Conservation (phyloP, 495 filamentous ascomycete genomes). For the Entonaema liquescens region DNA sequence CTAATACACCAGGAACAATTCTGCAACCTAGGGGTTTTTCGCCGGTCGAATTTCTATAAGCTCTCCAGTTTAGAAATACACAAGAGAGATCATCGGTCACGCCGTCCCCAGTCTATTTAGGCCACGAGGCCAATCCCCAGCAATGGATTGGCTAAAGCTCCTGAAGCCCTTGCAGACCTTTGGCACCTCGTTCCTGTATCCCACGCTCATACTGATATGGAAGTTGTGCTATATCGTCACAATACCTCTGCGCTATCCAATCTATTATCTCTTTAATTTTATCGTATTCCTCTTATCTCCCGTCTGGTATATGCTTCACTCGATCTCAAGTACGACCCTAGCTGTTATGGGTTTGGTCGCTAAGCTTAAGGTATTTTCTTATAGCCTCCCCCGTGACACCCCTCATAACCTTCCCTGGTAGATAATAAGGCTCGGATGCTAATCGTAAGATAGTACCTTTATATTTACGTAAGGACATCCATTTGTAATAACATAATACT, state of each 20-base stretch:
- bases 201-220: conserved; percentile 28
- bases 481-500: not conserved
- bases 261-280: conserved; percentile 48
- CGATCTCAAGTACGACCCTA: conserved; percentile 30
- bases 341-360: conserved; percentile 53
- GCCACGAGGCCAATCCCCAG: conserved; percentile 31
- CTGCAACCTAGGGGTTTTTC: not conserved
- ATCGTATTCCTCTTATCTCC: conserved; percentile 48
- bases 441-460: conserved; percentile 60
- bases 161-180: conserved; percentile 34
- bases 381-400: not conserved
- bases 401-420: conserved; percentile 29
- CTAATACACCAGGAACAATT: not conserved
- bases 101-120: conserved; percentile 3
- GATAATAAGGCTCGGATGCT: not conserved
- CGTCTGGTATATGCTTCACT: conserved; percentile 47
- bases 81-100: conserved; percentile 20
- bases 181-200: conserved; percentile 46
- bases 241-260: conserved; percentile 47
- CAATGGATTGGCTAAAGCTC: conserved; percentile 39
- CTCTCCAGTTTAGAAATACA: not conserved
- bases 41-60: conserved; percentile 23
- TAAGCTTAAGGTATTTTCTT: conserved; percentile 69
- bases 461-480: conserved; percentile 59
- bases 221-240: conserved; percentile 46